Base-by-base conservation (phyloP, 2,329 filamentous ascomycete species). In the Neofusicoccum sp. region DNA sequence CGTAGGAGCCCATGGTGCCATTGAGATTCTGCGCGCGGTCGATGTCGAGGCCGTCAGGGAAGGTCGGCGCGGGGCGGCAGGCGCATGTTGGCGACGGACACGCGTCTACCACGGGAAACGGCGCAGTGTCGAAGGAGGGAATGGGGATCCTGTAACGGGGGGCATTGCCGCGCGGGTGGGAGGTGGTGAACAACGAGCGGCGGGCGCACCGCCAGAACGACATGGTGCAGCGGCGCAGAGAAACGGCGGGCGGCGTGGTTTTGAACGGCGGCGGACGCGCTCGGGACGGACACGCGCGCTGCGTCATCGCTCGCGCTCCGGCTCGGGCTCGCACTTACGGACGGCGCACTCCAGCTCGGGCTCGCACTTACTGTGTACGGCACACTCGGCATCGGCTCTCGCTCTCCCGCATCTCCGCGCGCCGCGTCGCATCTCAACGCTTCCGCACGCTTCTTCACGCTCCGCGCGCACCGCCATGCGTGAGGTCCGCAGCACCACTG, bases 31-130 rank as follows among this genome's bases (percentile, higher is more conserved):
- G 85, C 65, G 85, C 83, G 69, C 84, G 83, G 72, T 97, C 93
- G 60, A 97, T 93, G 28, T 88, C 85, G 14, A 96, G 81, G 3
- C 85, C 88, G 11, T 63, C 61, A 36, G 61, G 52, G 5, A 58
- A 43, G 3, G 43, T 14, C 0, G 90, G 87, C 61, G 83, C 89
- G 1, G 85, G 78, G n/a, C 88, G 85, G 76, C 92, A 97, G 11
- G 83, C 76, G 77, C 93, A 97, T 67, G 87, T 91, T 67, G 92
- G 87, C 39, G 87, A 82, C 2, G 93, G 93, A 72, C 93, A 97
- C 59, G 79, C 71, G 59, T 82, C 78, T 16, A 79, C 78, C 8
- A 83, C 73, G 7, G 83, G 81, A 52, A 84, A 67, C 56, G 36
- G 70, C 69, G 22, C 72, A 68, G 69, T 33, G 64, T 52, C 22